Conservation (phyloP, 2,329 filamentous ascomycete genomes). For the Whalleya microplaca region DNA sequence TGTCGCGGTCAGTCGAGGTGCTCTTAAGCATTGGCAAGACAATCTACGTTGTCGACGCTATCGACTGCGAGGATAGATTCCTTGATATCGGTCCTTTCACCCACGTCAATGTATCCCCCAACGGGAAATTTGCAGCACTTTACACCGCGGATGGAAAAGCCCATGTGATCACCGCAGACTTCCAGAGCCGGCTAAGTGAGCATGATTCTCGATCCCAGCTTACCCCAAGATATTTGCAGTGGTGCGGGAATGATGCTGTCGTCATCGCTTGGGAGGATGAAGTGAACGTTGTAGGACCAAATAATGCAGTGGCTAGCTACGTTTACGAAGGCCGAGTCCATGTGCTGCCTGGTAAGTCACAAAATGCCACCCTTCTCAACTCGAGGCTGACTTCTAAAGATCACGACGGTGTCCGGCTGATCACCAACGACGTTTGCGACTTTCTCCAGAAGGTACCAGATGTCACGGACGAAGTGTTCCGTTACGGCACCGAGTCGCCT, state of each 20-base stretch:
- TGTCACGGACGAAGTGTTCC: constrained; percentile 86
- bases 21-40: constrained; percentile 84
- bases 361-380: neutral
- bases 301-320: constrained; percentile 74
- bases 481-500: constrained; percentile 83
- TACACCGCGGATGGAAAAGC: constrained; percentile 85
- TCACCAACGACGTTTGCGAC: constrained; percentile 95
- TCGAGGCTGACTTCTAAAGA: constrained; percentile 46
- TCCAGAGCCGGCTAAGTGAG: constrained; percentile 88
- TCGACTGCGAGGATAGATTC: constrained; percentile 87
- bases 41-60: constrained; percentile 83
- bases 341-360: constrained; percentile 72
- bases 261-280: constrained; percentile 98
- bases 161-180: constrained; percentile 94
- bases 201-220: constrained; percentile 88
- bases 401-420: constrained; percentile 82
- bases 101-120: constrained; percentile 88
- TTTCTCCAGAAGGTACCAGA: constrained; percentile 93
- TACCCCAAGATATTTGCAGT: constrained; percentile 83
- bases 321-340: constrained; percentile 93
- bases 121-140: constrained; percentile 84
- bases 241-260: constrained; percentile 95
- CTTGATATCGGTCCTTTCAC: constrained; percentile 91
- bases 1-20: constrained; percentile 92
- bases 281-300: constrained; percentile 88